Percentiles rank a stretch among this genome's conserved stretches.
phyloP scores from a whole-genome alignment of 1,139 yeast species.

The Lodderomyces elongisporus region DNA sequence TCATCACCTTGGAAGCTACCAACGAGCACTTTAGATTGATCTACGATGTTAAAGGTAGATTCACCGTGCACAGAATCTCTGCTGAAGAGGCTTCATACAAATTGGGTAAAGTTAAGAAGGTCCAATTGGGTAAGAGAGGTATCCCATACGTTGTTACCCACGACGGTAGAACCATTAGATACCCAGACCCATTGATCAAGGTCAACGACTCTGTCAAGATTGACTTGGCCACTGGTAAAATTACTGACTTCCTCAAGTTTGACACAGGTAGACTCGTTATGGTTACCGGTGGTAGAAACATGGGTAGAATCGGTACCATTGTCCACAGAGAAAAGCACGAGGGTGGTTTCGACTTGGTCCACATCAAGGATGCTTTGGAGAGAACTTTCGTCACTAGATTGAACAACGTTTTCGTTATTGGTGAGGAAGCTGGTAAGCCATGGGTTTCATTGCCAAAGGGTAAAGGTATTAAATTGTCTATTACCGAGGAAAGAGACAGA shows the following conservation, averaged over 20 bases:
- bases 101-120: constrained; percentile 96
- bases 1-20: constrained; percentile 93
- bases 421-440: constrained; percentile 93
- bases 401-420: constrained; percentile 92
- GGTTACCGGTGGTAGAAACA: constrained; percentile 99
- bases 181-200: constrained; percentile 96
- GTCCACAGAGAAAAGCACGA: constrained; percentile 99
- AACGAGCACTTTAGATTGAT: constrained; percentile 98
- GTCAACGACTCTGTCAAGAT: constrained; percentile 97
- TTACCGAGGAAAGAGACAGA: constrained; percentile 99
- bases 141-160: constrained; percentile 97
- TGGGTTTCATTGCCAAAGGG: constrained; percentile 98
- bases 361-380: constrained; percentile 95
- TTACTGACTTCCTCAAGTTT: constrained; percentile 85
- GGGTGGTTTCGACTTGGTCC: constrained; percentile 99
- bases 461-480: constrained; percentile 97
- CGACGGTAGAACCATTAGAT: constrained; percentile 99
- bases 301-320: constrained; percentile 99
- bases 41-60: constrained; percentile 98
- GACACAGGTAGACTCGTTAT: constrained; percentile 94
- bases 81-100: constrained; percentile 98
- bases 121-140: constrained; percentile 97
- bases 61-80: constrained; percentile 98
- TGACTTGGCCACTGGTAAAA: constrained; percentile 94
- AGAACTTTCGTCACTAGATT: constrained; percentile 98